Evolutionary conservation across 345 rosid species (phyloP), one percentile per base, ranked within the genome.

Genomic region (Viola odorata): DNA sequence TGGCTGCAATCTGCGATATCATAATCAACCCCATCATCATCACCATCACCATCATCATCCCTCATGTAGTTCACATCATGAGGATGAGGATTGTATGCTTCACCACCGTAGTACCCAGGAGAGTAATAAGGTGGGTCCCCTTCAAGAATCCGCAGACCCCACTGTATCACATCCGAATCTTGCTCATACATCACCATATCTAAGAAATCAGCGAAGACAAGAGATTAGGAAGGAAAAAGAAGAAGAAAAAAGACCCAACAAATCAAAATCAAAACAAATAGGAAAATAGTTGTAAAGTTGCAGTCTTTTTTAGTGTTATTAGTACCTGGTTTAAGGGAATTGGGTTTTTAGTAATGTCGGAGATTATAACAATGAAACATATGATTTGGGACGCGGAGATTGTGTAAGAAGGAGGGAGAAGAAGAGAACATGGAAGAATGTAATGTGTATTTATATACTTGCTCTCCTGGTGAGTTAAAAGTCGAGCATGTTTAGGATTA

Each of bases 61-160:
- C 60, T 71, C 8, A 64, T 57, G 50, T 75, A 66, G 8, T 61
- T 52, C 32, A 23, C 32, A 47, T 66, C 76, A 58, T 72, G 67
- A 49, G 67, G 32, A 23, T 23, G 32, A 23, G 32, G 32, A 74
- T 5, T 79, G 88, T 41, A 73, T 50, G 72, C 41, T 53, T 75
- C 42, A 60, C 75, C 85, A 55, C 68, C 65, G 48, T 78, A 76
- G 73, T 83, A 87, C 58, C 77, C 91, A 53, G 82, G 55, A 80
- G 32, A 23, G 32, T 78, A 76, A 61, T 52, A 75, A 42, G 62
- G 70, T 5, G 82, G 79, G 58, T 68, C 79, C 62, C 76, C 74
- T 15, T 87, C 86, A 60, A 92, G 85, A 72, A 94, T 38, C 8
- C 60, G 62, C 57, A 58, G 75, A 65, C 83, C 73, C 99, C 99